These are phyloP conservation scores for Ustilago cynodontis DNA, from an alignment of 1,284 basidiomycete genomes.

Conservation along the genomic window DNA sequence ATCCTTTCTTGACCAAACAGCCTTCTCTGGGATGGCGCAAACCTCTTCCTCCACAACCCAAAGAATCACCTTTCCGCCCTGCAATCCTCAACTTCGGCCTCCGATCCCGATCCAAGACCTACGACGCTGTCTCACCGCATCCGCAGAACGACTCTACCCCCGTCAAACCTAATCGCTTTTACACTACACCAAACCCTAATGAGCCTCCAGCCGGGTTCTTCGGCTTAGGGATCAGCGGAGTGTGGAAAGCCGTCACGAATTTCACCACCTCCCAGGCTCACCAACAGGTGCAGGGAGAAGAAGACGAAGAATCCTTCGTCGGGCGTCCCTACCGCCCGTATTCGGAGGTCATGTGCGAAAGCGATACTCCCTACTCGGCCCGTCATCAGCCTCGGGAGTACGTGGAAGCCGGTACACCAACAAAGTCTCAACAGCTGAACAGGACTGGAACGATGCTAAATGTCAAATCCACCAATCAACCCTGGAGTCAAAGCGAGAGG, in stretches of 20 bases:
- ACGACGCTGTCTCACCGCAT: slow-evolving; percentile 16
- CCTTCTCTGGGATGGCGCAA: slow-evolving; percentile 14
- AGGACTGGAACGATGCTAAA: slow-evolving; percentile 26
- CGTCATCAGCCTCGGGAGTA: neutral
- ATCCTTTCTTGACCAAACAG: slow-evolving; percentile 8
- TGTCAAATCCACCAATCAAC: slow-evolving; percentile 30
- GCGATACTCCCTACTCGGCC: slow-evolving; percentile 29
- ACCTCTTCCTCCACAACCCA: slow-evolving; percentile 34
- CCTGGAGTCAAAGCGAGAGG: slow-evolving; percentile 17
- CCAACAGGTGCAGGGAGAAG: neutral
- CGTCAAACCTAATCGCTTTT: slow-evolving; percentile 11
- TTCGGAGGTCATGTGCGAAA: slow-evolving; percentile 33
- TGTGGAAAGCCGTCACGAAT: slow-evolving; percentile 35
- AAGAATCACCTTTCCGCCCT: slow-evolving; percentile 39
- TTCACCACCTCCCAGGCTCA: slow-evolving; percentile 9
- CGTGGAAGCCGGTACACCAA: neutral
- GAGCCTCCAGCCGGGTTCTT: slow-evolving; percentile 7
- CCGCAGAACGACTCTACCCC: slow-evolving; percentile 20
- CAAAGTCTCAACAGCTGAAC: slow-evolving; percentile 5
- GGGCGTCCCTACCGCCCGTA: slow-evolving; percentile 11
- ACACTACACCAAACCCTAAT: neutral
- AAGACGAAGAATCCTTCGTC: slow-evolving; percentile 40
- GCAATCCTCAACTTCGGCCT: slow-evolving; percentile 35
- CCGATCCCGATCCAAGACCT: slow-evolving; percentile 34
- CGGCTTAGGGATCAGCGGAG: slow-evolving; percentile 35